Conservation (phyloP, 2,329 filamentous ascomycete genomes). For the Uncinocarpus reesii region DNA sequence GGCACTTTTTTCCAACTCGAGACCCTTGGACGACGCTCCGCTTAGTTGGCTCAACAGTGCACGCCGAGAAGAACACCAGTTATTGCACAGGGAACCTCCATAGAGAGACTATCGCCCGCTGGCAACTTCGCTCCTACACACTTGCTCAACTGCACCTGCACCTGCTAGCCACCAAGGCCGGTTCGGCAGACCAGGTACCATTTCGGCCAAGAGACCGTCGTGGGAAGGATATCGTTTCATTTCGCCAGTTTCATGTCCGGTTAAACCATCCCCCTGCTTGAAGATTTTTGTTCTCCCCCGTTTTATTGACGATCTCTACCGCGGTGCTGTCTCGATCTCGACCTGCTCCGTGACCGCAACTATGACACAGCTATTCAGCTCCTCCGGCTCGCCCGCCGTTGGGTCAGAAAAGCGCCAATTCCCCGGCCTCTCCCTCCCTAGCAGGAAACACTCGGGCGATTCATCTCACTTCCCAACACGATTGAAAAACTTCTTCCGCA, state of each 20-base stretch:
- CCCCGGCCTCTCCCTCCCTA: slow-evolving; percentile 36
- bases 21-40: not conserved
- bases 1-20: not conserved
- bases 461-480: slow-evolving; percentile 50
- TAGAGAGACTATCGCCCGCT: too few relatives aligned
- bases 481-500: slow-evolving; percentile 61
- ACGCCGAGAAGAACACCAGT: not conserved
- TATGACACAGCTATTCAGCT: slow-evolving; percentile 38
- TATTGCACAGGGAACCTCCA: not conserved
- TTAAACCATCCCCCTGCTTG: not conserved
- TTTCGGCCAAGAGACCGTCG: not conserved
- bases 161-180: too few relatives aligned
- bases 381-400: slow-evolving; percentile 31
- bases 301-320: not conserved
- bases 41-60: not conserved
- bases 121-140: too few relatives aligned
- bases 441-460: slow-evolving; percentile 39
- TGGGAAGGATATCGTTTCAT: not conserved
- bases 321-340: not conserved
- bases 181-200: not conserved
- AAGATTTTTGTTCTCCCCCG: not conserved
- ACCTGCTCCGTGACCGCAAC: not conserved
- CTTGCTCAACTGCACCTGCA: too few relatives aligned
- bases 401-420: slow-evolving; percentile 40
- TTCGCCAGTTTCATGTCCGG: slow-evolving; percentile 1